Evolutionary conservation across 768 basidiomycete species (phyloP).

Genomic region (Tephrocybe sp.): DNA sequence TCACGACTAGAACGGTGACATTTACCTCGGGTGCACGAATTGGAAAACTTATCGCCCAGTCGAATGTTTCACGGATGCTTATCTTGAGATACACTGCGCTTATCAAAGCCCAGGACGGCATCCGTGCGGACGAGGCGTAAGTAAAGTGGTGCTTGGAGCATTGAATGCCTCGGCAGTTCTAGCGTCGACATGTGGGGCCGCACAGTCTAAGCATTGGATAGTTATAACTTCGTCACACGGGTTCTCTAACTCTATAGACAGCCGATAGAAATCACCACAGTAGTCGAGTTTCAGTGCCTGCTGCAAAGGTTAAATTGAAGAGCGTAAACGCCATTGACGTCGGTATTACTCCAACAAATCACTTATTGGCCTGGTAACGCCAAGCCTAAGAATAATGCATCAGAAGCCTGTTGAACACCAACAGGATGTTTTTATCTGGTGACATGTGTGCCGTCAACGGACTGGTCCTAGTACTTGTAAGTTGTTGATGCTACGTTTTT

Average conservation of each 20-base stretch:
- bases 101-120: conserved; percentile 4
- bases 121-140: conserved; percentile 8
- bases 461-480: no score
- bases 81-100: conserved; percentile 1
- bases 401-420: no score
- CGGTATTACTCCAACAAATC: no score
- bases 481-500: no score
- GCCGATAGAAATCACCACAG: conserved; percentile 14
- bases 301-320: conserved; percentile 5
- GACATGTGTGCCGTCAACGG: no score
- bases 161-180: background rate
- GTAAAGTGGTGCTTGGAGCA: conserved; percentile 9
- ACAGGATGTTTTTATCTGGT: no score
- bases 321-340: no score
- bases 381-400: no score
- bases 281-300: conserved; percentile 13
- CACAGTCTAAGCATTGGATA: background rate
- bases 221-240: background rate
- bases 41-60: conserved; percentile 14
- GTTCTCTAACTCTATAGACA: conserved; percentile 6
- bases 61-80: conserved; percentile 10
- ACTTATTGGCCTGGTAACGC: no score
- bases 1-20: conserved; percentile 1
- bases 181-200: conserved; percentile 3
- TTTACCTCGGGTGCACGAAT: conserved; percentile 12